phyloP scores from a whole-genome alignment of 1,284 basidiomycete genomes.

The Porodaedalea pini region DNA sequence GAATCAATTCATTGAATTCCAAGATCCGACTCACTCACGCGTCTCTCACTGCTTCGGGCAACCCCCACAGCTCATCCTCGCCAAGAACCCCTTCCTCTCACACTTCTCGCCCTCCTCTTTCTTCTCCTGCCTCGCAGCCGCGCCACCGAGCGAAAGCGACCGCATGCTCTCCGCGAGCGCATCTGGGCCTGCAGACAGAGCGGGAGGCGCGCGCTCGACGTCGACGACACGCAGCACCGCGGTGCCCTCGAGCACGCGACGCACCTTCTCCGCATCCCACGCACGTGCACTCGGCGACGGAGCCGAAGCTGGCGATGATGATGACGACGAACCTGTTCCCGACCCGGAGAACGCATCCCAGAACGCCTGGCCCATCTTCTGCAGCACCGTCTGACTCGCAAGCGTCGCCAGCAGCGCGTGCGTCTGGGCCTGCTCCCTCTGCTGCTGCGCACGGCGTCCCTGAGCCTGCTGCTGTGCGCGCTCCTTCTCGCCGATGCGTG shows the following conservation, averaged over 20 bases:
- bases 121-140: background rate
- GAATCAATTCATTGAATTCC: no score
- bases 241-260: constrained; percentile 70
- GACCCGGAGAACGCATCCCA: constrained; percentile 75
- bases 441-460: constrained; percentile 18
- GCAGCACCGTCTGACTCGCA: constrained; percentile 66
- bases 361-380: constrained; percentile 66
- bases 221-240: constrained; percentile 51
- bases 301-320: constrained; percentile 57
- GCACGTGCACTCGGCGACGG: constrained; percentile 63
- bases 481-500: constrained; percentile 23
- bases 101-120: background rate
- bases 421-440: constrained; percentile 33
- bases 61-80: constrained; percentile 3
- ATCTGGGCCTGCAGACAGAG: constrained; percentile 2
- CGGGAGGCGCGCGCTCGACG: constrained; percentile 2
- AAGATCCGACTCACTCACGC: no score
- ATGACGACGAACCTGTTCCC: constrained; percentile 26
- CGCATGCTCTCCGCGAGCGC: constrained; percentile 19
- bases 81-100: constrained; percentile 14
- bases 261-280: constrained; percentile 74
- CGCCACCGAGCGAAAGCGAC: constrained; percentile 3
- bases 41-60: no score
- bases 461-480: constrained; percentile 26
- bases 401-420: constrained; percentile 58